Conservation (phyloP, 257 asterid genomes). For the Striga asiatica region DNA sequence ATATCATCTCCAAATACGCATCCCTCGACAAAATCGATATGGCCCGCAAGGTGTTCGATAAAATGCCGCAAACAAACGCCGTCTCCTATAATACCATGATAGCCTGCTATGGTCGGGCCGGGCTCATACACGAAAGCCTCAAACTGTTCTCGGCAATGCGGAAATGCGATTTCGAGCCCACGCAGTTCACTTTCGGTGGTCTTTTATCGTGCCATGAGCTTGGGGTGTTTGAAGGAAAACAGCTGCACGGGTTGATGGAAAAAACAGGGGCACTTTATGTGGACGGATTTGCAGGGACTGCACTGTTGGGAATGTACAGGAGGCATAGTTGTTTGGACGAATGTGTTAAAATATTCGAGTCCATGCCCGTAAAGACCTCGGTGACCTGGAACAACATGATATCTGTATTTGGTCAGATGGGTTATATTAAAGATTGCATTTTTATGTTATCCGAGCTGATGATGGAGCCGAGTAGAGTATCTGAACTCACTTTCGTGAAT, state of each 20-base stretch:
- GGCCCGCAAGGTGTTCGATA: constrained; percentile 55
- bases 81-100: constrained; percentile 66
- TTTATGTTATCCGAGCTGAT: constrained; percentile 37
- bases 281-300: constrained; percentile 61
- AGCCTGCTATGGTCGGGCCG: constrained; percentile 37
- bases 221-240: constrained; percentile 39
- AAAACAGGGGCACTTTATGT: constrained; percentile 36
- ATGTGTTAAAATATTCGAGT: constrained; percentile 40
- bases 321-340: constrained; percentile 44
- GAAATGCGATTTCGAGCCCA: constrained; percentile 30
- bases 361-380: constrained; percentile 55
- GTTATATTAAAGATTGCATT: constrained; percentile 32
- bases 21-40: constrained; percentile 21
- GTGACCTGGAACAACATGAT: constrained; percentile 62
- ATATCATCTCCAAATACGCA: constrained; percentile 26
- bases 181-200: constrained; percentile 53
- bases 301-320: constrained; percentile 59
- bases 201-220: constrained; percentile 39
- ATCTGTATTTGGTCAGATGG: constrained; percentile 44
- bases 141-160: constrained; percentile 48
- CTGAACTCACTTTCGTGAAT: constrained; percentile 43
- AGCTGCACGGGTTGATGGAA: constrained; percentile 50
- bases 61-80: constrained; percentile 46
- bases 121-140: constrained; percentile 33
- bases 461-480: constrained; percentile 27